Evolutionary conservation across 2,329 filamentous ascomycete species (phyloP), one percentile per base, ranked within the genome.

Genomic region (Fusarium sp.): DNA sequence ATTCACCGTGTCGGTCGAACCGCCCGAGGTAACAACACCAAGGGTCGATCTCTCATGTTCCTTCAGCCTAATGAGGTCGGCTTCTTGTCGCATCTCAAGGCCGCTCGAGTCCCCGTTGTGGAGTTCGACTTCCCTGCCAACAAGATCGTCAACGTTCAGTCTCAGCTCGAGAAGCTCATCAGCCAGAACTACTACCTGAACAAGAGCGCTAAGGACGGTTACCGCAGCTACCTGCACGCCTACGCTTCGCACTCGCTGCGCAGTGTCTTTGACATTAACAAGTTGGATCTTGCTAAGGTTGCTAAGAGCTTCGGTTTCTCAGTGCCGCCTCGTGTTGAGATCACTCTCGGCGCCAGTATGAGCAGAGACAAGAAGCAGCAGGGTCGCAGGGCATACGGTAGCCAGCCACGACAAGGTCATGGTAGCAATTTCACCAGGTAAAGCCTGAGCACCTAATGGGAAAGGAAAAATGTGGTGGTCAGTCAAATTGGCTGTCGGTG

Each of bases 1-100:
- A 97, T 97, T 75, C 96, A 99, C 84, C 92, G 96, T 62, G 96
- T 98, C 18, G 96, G 96, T 73, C 93, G 96, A 75, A 99, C 96
- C 6, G 96, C 96, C 0, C 88, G 96, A 81, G 95, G 94, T 54
- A 86, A 89, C 63, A 91, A 93, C 78, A 89, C 88, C 77, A 97
- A 93, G 81, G 96, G 96, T 28, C 91, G 93, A 74, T 95, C 92
- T 73, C 84, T 99, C 73, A 91, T 99, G 84, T 98, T 99, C 84
- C 84, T 99, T 67, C 92, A 97, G 79, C 96, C 96, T 3, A 91
- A 87, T 64, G 96, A 99, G 81, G 90, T 97, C 19, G 95, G 94
- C 26, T 98, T 99, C 85, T 84, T 99, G 52, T 91, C 91, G 59
- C 93, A 98, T 77, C 87, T 99, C 67, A 97, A 97, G 81, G 92